Percentiles rank a stretch among this genome's conserved stretches.
phyloP scores from a whole-genome alignment of 106 monocot species.

The Phalaenopsis equestris region DNA sequence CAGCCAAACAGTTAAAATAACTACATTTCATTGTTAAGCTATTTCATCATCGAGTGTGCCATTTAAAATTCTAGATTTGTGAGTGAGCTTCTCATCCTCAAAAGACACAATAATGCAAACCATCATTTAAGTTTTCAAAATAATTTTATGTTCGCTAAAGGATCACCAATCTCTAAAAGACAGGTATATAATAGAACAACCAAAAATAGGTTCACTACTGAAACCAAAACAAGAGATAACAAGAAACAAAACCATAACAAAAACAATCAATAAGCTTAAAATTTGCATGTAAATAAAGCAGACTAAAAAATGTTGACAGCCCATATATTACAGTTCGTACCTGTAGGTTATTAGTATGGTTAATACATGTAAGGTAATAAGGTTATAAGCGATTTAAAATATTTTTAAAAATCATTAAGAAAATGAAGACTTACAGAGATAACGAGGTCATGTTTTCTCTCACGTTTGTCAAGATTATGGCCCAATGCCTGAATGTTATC shows the following conservation, averaged over 20 bases:
- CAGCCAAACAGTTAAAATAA: too few relatives aligned
- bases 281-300: not conserved
- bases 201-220: too few relatives aligned
- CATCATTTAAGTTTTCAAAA: too few relatives aligned
- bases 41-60: too few relatives aligned
- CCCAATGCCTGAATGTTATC: slow-evolving; percentile 81
- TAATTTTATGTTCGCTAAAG: too few relatives aligned
- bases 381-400: not conserved
- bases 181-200: too few relatives aligned
- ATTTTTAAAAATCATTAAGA: slow-evolving; percentile 4
- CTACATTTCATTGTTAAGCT: too few relatives aligned
- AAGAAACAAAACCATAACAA: not conserved
- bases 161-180: too few relatives aligned
- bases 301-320: not conserved
- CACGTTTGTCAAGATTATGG: slow-evolving; percentile 44
- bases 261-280: not conserved
- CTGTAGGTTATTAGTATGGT: not conserved
- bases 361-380: not conserved
- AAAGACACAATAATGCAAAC: too few relatives aligned
- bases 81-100: too few relatives aligned
- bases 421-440: slow-evolving; percentile 56
- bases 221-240: too few relatives aligned
- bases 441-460: slow-evolving; percentile 79
- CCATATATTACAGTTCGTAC: not conserved
- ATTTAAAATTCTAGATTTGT: too few relatives aligned